phyloP scores from a whole-genome alignment of 371 early-diverging fungal genomes.

The Mucor irregularis region DNA sequence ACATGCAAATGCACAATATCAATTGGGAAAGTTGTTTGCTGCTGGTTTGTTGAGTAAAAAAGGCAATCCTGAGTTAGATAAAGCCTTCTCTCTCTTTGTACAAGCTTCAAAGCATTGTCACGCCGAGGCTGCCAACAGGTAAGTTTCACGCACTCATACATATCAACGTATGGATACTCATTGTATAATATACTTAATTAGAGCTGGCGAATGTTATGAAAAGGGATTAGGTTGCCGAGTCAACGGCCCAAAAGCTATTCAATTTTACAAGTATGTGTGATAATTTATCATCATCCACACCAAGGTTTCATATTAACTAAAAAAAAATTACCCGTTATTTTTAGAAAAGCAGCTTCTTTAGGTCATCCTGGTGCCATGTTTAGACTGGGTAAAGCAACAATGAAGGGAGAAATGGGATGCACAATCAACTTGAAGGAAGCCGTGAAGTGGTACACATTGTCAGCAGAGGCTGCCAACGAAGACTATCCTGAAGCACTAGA shows the following conservation, averaged over 20 bases:
- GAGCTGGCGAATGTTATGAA: constrained; percentile 71
- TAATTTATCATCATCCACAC: not conserved
- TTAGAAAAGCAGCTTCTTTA: constrained; percentile 70
- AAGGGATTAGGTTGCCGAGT: constrained; percentile 64
- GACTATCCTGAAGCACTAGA: constrained; percentile 82
- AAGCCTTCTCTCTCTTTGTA: constrained; percentile 69
- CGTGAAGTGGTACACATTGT: constrained; percentile 78
- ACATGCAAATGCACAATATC: constrained; percentile 68
- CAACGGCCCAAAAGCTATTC: constrained; percentile 67
- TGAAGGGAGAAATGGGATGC: constrained; percentile 72
- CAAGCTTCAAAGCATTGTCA: constrained; percentile 71
- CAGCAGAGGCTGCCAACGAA: constrained; percentile 71
- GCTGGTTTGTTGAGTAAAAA: constrained; percentile 59
- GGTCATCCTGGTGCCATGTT: constrained; percentile 78
- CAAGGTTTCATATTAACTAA: not conserved
- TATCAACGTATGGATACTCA: no score
- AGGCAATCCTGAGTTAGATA: constrained; percentile 69
- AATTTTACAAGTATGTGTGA: constrained; percentile 63
- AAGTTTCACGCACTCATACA: not conserved
- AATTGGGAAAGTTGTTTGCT: constrained; percentile 65
- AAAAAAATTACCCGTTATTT: not conserved
- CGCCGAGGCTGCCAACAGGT: constrained; percentile 68
- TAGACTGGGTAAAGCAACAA: constrained; percentile 69
- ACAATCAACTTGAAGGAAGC: constrained; percentile 69
- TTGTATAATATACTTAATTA: no score